phyloP scores from a whole-genome alignment of 1,284 basidiomycete species.

The Inonotus obliquus region DNA sequence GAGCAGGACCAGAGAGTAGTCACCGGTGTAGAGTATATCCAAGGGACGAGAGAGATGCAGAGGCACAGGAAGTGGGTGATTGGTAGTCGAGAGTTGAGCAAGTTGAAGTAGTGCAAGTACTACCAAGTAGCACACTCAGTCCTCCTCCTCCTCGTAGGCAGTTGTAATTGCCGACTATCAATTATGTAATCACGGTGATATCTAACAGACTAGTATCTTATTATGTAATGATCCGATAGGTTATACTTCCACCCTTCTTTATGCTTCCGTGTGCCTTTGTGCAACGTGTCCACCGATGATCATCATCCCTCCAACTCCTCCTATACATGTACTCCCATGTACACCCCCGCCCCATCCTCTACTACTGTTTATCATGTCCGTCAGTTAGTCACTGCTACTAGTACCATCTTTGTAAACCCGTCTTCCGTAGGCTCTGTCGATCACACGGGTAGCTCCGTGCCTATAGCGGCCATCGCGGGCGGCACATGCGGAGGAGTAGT shows the following conservation, averaged over 20 bases:
- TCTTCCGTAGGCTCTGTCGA: not conserved
- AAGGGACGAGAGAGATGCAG: not conserved
- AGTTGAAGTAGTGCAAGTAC: constrained; percentile 55
- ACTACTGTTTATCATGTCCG: not conserved
- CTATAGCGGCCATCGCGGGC: constrained; percentile 47
- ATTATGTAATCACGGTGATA: constrained; percentile 2
- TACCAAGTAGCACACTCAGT: too few species aligned
- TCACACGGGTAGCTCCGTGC: constrained; percentile 26
- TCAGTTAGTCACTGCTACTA: constrained; percentile 20
- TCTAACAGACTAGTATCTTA: not conserved
- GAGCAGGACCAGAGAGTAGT: not conserved
- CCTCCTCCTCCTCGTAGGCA: too few species aligned
- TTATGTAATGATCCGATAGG: not conserved
- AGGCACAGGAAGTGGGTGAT: constrained; percentile 39
- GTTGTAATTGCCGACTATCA: constrained; percentile 20
- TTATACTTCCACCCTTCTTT: not conserved
- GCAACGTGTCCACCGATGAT: not conserved
- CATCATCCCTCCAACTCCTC: not conserved
- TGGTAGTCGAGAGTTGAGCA: constrained; percentile 53
- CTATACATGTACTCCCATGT: not conserved
- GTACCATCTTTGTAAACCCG: constrained; percentile 12
- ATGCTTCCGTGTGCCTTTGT: not conserved
- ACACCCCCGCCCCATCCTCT: not conserved
- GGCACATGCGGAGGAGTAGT: constrained; percentile 43
- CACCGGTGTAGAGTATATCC: too few species aligned